Evolutionary conservation across 139 green algal genomes (phyloP).

Genomic region (Coelastrella sp.): DNA sequence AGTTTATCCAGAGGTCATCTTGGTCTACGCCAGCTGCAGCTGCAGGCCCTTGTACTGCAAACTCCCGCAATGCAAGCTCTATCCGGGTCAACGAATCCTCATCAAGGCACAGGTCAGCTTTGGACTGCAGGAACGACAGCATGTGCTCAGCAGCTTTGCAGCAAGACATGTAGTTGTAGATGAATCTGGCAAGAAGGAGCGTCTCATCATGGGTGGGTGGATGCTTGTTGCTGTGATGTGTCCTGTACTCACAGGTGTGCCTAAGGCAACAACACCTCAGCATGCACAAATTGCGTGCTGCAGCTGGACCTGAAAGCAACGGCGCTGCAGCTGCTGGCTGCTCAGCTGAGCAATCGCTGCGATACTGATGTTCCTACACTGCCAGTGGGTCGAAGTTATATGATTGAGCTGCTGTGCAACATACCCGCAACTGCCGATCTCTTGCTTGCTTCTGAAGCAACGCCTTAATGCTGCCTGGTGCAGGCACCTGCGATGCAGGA

Average conservation of each 20-base stretch:
- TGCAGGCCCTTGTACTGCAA: background rate
- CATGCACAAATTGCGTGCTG: too few species aligned
- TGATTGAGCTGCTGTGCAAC: background rate
- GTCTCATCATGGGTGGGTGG: too few species aligned
- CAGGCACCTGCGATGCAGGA: slow-evolving; percentile 48
- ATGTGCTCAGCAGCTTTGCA: too few species aligned
- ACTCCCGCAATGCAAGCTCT: background rate
- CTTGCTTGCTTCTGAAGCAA: slow-evolving; percentile 47
- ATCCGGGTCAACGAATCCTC: background rate
- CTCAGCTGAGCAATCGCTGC: too few species aligned
- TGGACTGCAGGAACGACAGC: background rate
- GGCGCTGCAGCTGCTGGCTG: too few species aligned
- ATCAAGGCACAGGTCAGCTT: background rate
- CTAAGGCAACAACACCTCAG: too few species aligned
- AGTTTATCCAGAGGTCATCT: slow-evolving; percentile 69
- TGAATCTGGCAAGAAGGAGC: too few species aligned
- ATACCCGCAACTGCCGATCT: background rate
- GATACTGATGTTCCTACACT: too few species aligned
- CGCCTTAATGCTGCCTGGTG: slow-evolving; percentile 17
- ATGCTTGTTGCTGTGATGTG: too few species aligned
- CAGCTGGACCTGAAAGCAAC: too few species aligned
- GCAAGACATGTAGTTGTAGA: background rate
- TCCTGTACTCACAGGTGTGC: too few species aligned
- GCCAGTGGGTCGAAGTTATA: too few species aligned
- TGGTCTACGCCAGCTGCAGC: slow-evolving; percentile 7